These are phyloP conservation scores for Nigrograna mackinnonii DNA, from an alignment of 2,329 filamentous ascomycete genomes.

Conservation along the genomic window DNA sequence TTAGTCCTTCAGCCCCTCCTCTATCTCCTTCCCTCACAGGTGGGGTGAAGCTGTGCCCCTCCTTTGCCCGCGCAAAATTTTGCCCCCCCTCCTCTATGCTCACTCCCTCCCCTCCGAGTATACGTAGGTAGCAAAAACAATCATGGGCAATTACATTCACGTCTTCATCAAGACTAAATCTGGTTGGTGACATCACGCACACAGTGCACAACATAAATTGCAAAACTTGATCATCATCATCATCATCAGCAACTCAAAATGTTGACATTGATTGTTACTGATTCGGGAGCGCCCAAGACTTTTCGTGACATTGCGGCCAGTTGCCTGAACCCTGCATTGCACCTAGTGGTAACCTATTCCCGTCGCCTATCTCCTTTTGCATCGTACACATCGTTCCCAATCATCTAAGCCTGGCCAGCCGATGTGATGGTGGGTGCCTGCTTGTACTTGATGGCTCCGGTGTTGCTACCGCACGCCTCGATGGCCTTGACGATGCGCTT, in stretches of 20 bases:
- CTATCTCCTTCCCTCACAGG: too few species aligned
- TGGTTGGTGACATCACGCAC: too few species aligned
- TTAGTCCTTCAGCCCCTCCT: too few species aligned
- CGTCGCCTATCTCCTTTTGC: slow-evolving; percentile 9
- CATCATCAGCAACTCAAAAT: slow-evolving; percentile 15
- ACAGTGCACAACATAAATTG: too few species aligned
- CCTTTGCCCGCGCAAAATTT: too few species aligned
- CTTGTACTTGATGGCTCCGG: slow-evolving; percentile 56
- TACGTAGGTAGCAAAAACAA: too few species aligned
- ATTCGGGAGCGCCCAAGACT: slow-evolving; percentile 7
- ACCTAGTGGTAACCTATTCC: slow-evolving; percentile 8
- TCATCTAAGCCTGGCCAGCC: slow-evolving; percentile 51
- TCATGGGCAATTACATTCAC: too few species aligned
- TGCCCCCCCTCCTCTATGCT: too few species aligned
- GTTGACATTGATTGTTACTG: slow-evolving; percentile 23
- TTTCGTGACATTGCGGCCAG: slow-evolving; percentile 9
- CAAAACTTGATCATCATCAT: too few species aligned
- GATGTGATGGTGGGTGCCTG: slow-evolving; percentile 58
- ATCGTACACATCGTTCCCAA: not conserved
- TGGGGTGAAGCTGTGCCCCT: slow-evolving; percentile 23
- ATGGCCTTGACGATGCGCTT: slow-evolving; percentile 61
- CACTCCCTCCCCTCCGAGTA: too few species aligned
- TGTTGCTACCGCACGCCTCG: slow-evolving; percentile 60
- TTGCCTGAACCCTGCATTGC: too few species aligned
- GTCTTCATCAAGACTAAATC: too few species aligned